These are phyloP conservation scores for Pseudogymnoascus sp. DNA, from an alignment of 2,329 filamentous ascomycete genomes.

Conservation along the genomic window DNA sequence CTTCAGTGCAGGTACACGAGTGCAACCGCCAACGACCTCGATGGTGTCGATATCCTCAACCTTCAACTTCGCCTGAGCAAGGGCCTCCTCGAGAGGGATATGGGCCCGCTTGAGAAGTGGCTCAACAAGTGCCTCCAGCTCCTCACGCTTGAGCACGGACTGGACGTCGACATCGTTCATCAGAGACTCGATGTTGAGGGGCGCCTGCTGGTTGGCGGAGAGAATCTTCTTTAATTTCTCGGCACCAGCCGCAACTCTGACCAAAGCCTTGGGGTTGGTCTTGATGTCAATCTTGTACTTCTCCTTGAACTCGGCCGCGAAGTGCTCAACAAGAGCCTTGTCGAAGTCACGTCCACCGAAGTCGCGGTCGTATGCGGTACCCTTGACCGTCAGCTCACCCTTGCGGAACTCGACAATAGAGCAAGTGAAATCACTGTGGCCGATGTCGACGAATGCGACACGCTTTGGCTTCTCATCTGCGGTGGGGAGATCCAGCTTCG, in stretches of 20 bases:
- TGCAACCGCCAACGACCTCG: slow-evolving; percentile 90
- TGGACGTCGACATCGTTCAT: slow-evolving; percentile 97
- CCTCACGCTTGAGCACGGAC: slow-evolving; percentile 83
- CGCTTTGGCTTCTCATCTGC: slow-evolving; percentile 87
- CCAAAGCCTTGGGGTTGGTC: slow-evolving; percentile 79
- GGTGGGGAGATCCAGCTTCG: slow-evolving; percentile 83
- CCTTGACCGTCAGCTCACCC: slow-evolving; percentile 89
- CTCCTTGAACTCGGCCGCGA: slow-evolving; percentile 90
- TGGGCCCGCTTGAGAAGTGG: slow-evolving; percentile 69
- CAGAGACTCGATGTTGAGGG: slow-evolving; percentile 92
- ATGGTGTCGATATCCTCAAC: slow-evolving; percentile 87
- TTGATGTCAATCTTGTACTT: slow-evolving; percentile 97
- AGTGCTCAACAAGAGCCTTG: slow-evolving; percentile 87
- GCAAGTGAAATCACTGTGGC: slow-evolving; percentile 91
- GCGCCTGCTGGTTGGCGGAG: slow-evolving; percentile 86
- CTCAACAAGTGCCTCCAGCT: slow-evolving; percentile 84
- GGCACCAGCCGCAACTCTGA: slow-evolving; percentile 77
- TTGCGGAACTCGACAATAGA: slow-evolving; percentile 95
- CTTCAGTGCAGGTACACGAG: slow-evolving; percentile 89
- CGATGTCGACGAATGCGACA: slow-evolving; percentile 88
- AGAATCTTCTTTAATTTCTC: slow-evolving; percentile 99
- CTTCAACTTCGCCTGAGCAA: slow-evolving; percentile 86
- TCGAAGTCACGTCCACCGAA: slow-evolving; percentile 98
- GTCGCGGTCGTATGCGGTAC: slow-evolving; percentile 87
- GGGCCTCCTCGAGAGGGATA: slow-evolving; percentile 75